phyloP scores from a whole-genome alignment of 768 basidiomycete genomes.

The Panus rudis region DNA sequence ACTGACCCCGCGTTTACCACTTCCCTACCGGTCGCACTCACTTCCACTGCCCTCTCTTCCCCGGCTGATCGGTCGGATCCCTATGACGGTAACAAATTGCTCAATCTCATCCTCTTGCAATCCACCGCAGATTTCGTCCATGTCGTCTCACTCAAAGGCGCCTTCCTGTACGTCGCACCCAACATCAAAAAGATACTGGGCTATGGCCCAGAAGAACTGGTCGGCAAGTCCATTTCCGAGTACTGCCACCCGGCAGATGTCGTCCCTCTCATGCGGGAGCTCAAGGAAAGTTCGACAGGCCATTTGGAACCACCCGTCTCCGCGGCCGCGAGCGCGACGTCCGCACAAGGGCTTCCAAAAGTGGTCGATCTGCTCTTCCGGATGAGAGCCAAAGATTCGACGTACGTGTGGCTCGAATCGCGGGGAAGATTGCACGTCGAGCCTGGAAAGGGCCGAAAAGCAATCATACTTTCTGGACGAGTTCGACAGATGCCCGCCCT shows the following conservation, averaged over 20 bases:
- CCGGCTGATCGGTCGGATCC: conserved; percentile 16
- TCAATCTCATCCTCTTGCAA: conserved; percentile 58
- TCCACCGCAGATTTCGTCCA: conserved; percentile 74
- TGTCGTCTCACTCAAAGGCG: conserved; percentile 88
- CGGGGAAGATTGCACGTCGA: conserved; percentile 87
- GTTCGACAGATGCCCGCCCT: conserved; percentile 59
- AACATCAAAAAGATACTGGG: conserved; percentile 73
- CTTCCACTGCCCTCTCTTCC: conserved; percentile 7
- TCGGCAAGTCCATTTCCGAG: conserved; percentile 71
- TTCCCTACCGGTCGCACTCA: conserved; percentile 30
- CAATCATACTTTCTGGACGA: conserved; percentile 84
- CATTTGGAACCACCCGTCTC: conserved; percentile 12
- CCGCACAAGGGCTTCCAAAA: conserved; percentile 30
- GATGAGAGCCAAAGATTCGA: conserved; percentile 55
- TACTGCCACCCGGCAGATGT: conserved; percentile 87
- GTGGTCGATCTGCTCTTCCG: conserved; percentile 83
- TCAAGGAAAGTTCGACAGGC: conserved; percentile 66
- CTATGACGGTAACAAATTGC: conserved; percentile 35
- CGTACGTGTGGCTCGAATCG: conserved; percentile 86
- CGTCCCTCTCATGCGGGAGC: conserved; percentile 84
- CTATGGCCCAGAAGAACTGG: conserved; percentile 78
- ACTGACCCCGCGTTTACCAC: conserved; percentile 39
- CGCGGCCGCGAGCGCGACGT: background rate
- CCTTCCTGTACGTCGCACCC: conserved; percentile 88
- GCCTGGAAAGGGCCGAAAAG: conserved; percentile 90